Conservation (phyloP, 2,329 filamentous ascomycete genomes). For the Fusarium temperatum region DNA sequence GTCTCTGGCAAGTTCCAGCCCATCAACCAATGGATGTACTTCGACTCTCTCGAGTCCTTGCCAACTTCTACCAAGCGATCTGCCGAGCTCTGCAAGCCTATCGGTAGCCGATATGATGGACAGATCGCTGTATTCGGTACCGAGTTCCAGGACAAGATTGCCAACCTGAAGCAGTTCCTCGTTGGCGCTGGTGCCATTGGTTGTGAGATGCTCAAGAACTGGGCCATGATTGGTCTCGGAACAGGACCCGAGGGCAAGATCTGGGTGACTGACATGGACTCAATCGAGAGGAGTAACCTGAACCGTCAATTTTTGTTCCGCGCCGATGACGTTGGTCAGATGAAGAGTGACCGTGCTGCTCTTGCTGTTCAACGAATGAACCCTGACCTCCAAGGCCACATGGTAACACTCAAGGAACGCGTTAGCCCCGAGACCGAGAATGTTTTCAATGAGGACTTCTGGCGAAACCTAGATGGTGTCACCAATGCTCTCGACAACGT, state of each 20-base stretch:
- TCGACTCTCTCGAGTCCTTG: slow-evolving; percentile 96
- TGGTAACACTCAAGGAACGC: slow-evolving; percentile 85
- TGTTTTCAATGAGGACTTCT: slow-evolving; percentile 94
- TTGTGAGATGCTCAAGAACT: slow-evolving; percentile 99
- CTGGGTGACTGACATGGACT: slow-evolving; percentile 95
- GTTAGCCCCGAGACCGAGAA: slow-evolving; percentile 93
- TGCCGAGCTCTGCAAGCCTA: slow-evolving; percentile 87
- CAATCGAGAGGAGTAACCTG: slow-evolving; percentile 98
- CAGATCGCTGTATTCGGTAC: slow-evolving; percentile 96
- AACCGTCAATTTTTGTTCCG: slow-evolving; percentile 98
- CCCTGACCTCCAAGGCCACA: slow-evolving; percentile 87
- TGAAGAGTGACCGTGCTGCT: slow-evolving; percentile 96
- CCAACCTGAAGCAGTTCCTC: slow-evolving; percentile 90
- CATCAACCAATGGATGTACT: slow-evolving; percentile 96
- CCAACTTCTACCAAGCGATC: slow-evolving; percentile 78
- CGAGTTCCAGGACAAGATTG: slow-evolving; percentile 93
- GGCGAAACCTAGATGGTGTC: slow-evolving; percentile 85
- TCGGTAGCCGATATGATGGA: slow-evolving; percentile 89
- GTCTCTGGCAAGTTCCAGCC: slow-evolving; percentile 98
- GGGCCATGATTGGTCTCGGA: slow-evolving; percentile 97
- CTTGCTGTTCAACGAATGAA: slow-evolving; percentile 95
- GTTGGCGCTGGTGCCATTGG: slow-evolving; percentile 97
- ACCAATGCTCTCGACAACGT: slow-evolving; percentile 99
- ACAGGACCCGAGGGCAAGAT: slow-evolving; percentile 90
- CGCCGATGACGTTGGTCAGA: slow-evolving; percentile 88